These are phyloP conservation scores for Pleurozium schreberi DNA, from an alignment of 225 moss, liverwort and hornwort genomes.

Conservation along the genomic window DNA sequence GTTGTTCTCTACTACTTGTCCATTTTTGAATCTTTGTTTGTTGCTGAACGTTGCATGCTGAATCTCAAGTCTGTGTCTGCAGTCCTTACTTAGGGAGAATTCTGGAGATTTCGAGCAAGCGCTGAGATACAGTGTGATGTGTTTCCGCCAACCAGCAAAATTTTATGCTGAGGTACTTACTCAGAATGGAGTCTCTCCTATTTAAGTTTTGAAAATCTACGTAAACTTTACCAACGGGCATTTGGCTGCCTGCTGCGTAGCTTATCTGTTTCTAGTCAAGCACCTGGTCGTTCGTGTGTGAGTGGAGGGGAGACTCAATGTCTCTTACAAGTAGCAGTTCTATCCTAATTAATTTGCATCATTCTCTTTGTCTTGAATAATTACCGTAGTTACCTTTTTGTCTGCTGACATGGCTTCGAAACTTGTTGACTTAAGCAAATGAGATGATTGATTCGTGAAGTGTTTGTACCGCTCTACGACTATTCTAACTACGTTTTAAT, in stretches of 20 bases:
- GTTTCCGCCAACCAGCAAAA: slow-evolving; percentile 43
- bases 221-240: background rate
- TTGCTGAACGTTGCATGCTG: background rate
- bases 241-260: background rate
- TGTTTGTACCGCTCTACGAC: too few relatives aligned
- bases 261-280: background rate
- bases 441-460: background rate
- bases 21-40: background rate
- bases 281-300: background rate
- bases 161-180: slow-evolving; percentile 39
- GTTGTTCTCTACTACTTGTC: background rate
- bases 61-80: background rate
- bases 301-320: background rate
- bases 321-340: background rate
- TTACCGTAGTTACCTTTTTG: too few relatives aligned
- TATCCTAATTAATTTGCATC: background rate
- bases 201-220: background rate
- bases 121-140: slow-evolving; percentile 21
- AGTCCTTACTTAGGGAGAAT: slow-evolving; percentile 11
- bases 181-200: background rate
- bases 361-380: background rate
- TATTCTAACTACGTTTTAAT: background rate
- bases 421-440: background rate
- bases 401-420: background rate
- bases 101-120: slow-evolving; percentile 37